Base-by-base conservation (phyloP, 345 rosid species). In the Clausena lansium region DNA sequence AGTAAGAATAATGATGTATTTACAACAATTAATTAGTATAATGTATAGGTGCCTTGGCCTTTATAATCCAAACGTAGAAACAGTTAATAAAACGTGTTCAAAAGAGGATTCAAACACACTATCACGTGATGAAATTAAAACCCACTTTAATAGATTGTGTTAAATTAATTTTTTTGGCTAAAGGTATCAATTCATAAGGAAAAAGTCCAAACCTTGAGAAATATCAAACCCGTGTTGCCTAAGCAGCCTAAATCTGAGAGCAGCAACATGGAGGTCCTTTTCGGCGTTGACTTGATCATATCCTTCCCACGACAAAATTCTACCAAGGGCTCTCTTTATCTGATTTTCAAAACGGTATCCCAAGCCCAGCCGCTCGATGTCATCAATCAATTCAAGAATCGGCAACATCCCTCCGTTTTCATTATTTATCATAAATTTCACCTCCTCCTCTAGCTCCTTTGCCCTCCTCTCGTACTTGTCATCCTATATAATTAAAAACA, bases 241-340 rank as follows among this genome's bases (percentile, higher is more conserved):
- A 7, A 83, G 83, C 27, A 86, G 84, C 84, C 87, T 75, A 77
- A 85, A 89, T 77, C 67, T 45, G 22, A 87, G 89, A 73, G 89
- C 87, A 3, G 76, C 47, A 1, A 75, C 68, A 50, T 83, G 80
- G 32, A 89, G 81, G 19, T 75, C 65, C 11, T 66, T 59, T 9
- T 78, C 70, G 8, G 22, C 47, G 28, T 28, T 30, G 28, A n/a
- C 73, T 1, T 0, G 1, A 20, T 4, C 6, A n/a, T 67, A 24
- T 13, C 9, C 68, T 15, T 68, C 77, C 7, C 4, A 50, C 9
- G 41, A 68, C 19, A n/a, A 9, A 66, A 79, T 47, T 58, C 30
- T 78, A 9, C 72, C 28, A 62, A 89, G 80, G 57, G 76, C 81
- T 17, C 5, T 66, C 38, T 8, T 30, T 65, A 86, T 84, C 62